Evolutionary conservation across 495 filamentous ascomycete genomes (phyloP).

Genomic region (Penicillium simplicissimum): DNA sequence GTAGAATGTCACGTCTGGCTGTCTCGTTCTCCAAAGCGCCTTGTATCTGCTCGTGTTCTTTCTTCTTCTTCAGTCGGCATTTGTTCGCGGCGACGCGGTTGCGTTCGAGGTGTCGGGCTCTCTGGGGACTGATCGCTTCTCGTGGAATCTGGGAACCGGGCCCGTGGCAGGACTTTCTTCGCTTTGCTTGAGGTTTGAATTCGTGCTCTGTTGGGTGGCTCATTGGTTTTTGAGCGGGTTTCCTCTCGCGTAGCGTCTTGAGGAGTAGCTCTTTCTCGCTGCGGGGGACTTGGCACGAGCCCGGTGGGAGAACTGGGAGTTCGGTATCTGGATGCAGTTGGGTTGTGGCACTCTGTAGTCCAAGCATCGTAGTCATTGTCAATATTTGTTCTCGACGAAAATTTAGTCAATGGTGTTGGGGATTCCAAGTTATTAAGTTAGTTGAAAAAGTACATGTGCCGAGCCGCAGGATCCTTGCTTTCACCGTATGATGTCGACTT

Average conservation of each 20-base stretch:
- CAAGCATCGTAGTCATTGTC: background rate
- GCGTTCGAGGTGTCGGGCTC: conserved; percentile 9
- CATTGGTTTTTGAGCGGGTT: background rate
- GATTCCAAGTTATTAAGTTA: background rate
- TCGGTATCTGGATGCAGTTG: background rate
- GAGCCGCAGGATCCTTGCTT: background rate
- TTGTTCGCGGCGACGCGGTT: conserved; percentile 11
- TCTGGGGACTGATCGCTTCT: background rate
- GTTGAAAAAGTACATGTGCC: background rate
- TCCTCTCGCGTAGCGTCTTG: background rate
- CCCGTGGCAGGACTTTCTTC: background rate
- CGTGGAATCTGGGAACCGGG: background rate
- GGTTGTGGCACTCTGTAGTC: background rate
- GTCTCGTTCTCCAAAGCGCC: background rate
- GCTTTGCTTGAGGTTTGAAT: background rate
- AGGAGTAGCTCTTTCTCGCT: background rate
- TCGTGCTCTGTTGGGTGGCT: background rate
- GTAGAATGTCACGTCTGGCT: background rate
- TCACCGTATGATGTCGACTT: background rate
- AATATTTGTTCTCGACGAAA: background rate
- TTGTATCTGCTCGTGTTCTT: conserved; percentile 10
- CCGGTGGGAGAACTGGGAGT: background rate
- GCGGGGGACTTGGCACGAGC: background rate
- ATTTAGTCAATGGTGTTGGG: background rate
- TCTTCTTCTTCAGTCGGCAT: conserved; percentile 8